Percentiles rank a stretch among this genome's conserved stretches.
phyloP scores from a whole-genome alignment of 2,329 filamentous ascomycete genomes.

The Coniella lustricola region DNA sequence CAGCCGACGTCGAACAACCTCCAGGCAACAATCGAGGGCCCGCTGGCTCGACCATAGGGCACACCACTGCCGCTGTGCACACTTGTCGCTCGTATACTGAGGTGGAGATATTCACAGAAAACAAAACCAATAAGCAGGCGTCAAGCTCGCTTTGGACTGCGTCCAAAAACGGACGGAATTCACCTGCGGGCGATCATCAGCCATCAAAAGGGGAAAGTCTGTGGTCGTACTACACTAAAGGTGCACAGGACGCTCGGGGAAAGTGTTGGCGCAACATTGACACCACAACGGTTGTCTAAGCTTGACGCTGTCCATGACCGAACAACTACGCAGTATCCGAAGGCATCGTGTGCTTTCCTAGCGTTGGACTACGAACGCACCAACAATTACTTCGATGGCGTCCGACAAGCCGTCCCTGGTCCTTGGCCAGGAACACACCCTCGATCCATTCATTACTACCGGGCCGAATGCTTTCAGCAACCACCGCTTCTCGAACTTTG shows the following conservation, averaged over 20 bases:
- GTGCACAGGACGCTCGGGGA: not conserved
- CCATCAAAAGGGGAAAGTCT: too few species aligned
- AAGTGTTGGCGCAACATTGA: not conserved
- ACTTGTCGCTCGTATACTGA: too few species aligned
- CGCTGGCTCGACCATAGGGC: too few species aligned
- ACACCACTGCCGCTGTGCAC: too few species aligned
- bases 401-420: constrained; percentile 35
- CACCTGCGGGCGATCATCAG: too few species aligned
- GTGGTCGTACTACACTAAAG: too few species aligned
- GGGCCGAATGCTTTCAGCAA: constrained; percentile 33
- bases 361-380: constrained; percentile 14
- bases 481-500: constrained; percentile 76
- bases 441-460: constrained; percentile 53
- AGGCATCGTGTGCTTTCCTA: constrained; percentile 14
- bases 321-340: constrained; percentile 11
- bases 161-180: too few species aligned
- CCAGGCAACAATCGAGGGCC: not conserved
- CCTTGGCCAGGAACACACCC: constrained; percentile 28
- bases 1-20: too few species aligned
- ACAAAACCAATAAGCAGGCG: too few species aligned
- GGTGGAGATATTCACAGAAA: too few species aligned
- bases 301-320: constrained; percentile 11
- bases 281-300: not conserved
- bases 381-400: constrained; percentile 38
- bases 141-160: too few species aligned